phyloP scores from a whole-genome alignment of 139 green algal species.

The Ulvella scutata region DNA sequence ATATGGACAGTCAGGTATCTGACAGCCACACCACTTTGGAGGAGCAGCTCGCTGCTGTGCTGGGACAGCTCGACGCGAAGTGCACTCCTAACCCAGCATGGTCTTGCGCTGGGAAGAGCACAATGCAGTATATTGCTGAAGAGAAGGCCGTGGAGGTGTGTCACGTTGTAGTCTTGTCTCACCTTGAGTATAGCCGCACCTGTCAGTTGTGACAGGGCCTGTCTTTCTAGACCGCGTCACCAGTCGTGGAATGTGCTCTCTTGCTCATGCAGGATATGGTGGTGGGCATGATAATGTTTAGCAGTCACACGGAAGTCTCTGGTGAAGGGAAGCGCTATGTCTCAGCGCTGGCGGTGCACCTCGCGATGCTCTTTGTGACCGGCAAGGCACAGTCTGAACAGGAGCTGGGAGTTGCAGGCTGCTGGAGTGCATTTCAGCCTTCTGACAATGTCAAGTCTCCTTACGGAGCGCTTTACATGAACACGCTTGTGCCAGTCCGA shows the following conservation, averaged over 20 bases:
- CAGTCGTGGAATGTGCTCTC: background rate
- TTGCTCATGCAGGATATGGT: slow-evolving; percentile 20
- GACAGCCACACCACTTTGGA: background rate
- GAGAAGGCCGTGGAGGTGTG: background rate
- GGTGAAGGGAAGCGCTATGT: slow-evolving; percentile 43
- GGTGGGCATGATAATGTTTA: background rate
- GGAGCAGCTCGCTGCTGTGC: background rate
- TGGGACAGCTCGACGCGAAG: slow-evolving; percentile 24
- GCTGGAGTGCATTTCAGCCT: background rate
- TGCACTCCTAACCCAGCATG: no score
- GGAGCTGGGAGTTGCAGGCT: slow-evolving; percentile 6
- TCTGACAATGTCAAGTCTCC: background rate
- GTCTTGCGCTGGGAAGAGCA: slow-evolving; percentile 6
- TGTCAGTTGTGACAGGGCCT: slow-evolving; percentile 16
- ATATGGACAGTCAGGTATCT: slow-evolving; percentile 26
- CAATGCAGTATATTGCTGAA: background rate
- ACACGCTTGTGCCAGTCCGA: background rate
- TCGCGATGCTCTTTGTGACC: slow-evolving; percentile 73
- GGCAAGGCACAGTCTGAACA: slow-evolving; percentile 31
- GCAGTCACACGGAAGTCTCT: slow-evolving; percentile 30
- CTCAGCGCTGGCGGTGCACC: slow-evolving; percentile 59
- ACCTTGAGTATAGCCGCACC: background rate
- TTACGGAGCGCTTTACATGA: background rate
- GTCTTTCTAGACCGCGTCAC: background rate
- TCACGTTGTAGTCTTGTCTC: slow-evolving; percentile 1